Conservation (phyloP, 2,329 filamentous ascomycete species). For the Aspergillus hortae region DNA sequence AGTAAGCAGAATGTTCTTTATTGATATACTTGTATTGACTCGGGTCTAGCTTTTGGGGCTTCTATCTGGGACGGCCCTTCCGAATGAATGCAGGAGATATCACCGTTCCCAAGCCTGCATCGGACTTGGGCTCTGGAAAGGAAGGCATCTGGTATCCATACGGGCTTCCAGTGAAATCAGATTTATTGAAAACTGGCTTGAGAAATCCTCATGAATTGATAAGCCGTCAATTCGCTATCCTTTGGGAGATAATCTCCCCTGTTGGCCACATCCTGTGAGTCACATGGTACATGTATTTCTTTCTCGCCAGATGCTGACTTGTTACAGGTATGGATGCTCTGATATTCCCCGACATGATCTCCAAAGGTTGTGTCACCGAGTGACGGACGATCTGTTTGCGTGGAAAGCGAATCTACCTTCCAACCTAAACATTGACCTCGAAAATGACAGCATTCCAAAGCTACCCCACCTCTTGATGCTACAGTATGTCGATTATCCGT, state of each 20-base stretch:
- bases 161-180: constrained; percentile 16
- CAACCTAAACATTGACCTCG: constrained; percentile 31
- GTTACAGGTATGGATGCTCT: constrained; percentile 33
- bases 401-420: constrained; percentile 40
- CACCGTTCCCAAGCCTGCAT: constrained; percentile 37
- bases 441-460: constrained; percentile 29
- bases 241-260: constrained; percentile 44
- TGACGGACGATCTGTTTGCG: constrained; percentile 7
- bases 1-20: constrained; percentile 21
- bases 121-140: constrained; percentile 19
- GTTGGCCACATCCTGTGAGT: constrained; percentile 41
- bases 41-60: constrained; percentile 37
- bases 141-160: constrained; percentile 32
- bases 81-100: constrained; percentile 41
- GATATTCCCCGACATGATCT: constrained; percentile 37
- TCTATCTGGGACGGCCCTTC: constrained; percentile 43
- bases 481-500: constrained; percentile 27
- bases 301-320: constrained; percentile 9
- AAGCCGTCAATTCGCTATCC: constrained; percentile 35
- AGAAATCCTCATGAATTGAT: constrained; percentile 33
- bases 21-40: neutral
- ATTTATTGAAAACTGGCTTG: constrained; percentile 12
- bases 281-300: neutral
- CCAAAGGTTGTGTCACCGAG: constrained; percentile 29
- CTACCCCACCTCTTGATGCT: constrained; percentile 42